Base-by-base conservation (phyloP, 23 red algal species). In the Agarophyton chilense region DNA sequence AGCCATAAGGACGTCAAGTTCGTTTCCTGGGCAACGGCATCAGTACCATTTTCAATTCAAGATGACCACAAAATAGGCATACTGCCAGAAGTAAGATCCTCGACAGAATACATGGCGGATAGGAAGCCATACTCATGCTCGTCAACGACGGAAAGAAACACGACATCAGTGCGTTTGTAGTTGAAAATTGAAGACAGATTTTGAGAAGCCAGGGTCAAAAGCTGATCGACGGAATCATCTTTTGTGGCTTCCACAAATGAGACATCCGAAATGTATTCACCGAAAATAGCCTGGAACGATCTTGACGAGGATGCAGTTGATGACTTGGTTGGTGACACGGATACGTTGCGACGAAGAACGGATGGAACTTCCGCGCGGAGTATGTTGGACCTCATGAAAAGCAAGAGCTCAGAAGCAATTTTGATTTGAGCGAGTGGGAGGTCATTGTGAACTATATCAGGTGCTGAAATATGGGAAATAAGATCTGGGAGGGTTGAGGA, bases 1-100 rank as follows among this genome's bases (percentile, higher is more conserved):
- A 28, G 84, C 83, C 0, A 94, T 46, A 14, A 94, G 42, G 21
- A 83, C 92, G 46, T 88, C 83, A n/a, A 94, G 92, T 26, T 89
- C 92, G n/a, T n/a, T 18, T 53, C 50, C 18, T 11, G 50, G 12
- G 50, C 50, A 18, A 18, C 64, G 38, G 38, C 64, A 26, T 40
- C 64, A 2, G 64, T 33, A 4, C 21, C 64, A 16, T 62, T 19
- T n/a, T 8, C 56, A 5, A 33, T 33, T 5, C 64, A 18, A 10
- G 2, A 6, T 8, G 34, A 18, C 64, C 64, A 70, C 3, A 70
- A 7, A 2, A 70, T 33, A 7, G 64, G 32, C 6, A 70, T 10
- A 18, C 40, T 42, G 1, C 64, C 64, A 17, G 1, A 2, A 7
- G 64, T 18, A 14, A 29, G 64, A 16, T 26, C 21, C 38, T 29